Evolutionary conservation across 257 asterid species (phyloP), one percentile per base, ranked within the genome.

Genomic region (Fraxinus cuspidata): DNA sequence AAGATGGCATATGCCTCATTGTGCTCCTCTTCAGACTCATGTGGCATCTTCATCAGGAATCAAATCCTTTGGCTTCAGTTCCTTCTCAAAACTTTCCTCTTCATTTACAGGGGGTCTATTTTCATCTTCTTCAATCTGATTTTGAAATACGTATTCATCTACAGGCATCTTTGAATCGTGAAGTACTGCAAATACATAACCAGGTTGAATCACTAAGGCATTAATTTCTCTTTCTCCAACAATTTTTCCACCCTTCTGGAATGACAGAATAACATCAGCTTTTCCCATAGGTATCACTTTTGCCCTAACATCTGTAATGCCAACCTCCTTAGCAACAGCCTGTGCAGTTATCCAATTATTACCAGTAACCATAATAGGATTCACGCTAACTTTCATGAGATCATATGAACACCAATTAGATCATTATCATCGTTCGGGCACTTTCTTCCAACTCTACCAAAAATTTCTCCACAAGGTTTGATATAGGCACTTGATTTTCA

Each of bases 241-340:
- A 34, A 5, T 34, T 34, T 34, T 79, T 75, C 97, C 98, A 68
- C 80, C 85, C 63, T 88, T 92, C 82, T 96, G 98, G 83, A 96
- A 87, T 53, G 97, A 93, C 7, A 80, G 89, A 29, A 96, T 63
- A 0, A 93, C 97, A 32, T 93, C 98, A 8, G 97, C 98, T 85
- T 96, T 96, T 73, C 97, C 97, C 7, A 98, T 92, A 42, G 99
- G 99, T 97, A 93, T 87, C 78, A 96, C 99, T 82, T 96, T 98
- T 78, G 98, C 98, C 84, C 96, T 83, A 15, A 92, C 94, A 56
- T 96, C 97, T 64, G 87, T 82, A 74, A 96, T 96, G 64, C 97
- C 99, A 77, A 93, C 99, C 65, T 97, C 97, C 73, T 78, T 88
- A 83, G 98, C 98, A 11, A 93, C 99, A 68, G 97, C 97, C 73